Percentiles rank a stretch among this genome's conserved stretches.
Evolutionary conservation across 805 yeast genomes (phyloP).

Genomic region (Suhomyces prunicola): DNA sequence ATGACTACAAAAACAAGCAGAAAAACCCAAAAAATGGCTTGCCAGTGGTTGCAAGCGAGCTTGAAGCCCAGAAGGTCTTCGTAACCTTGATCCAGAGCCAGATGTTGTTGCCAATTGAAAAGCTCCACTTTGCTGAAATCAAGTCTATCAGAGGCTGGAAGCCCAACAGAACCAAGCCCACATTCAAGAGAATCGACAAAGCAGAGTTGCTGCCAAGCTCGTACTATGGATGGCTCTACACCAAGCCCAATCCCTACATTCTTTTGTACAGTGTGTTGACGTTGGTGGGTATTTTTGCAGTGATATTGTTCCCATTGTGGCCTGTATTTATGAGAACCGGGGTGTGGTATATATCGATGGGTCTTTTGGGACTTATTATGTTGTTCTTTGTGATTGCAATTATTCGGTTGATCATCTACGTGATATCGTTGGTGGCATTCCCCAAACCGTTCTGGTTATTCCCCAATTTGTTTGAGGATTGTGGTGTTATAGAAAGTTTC

Average conservation of each 20-base stretch:
- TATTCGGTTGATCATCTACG: slow-evolving; percentile 68
- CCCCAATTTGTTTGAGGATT: slow-evolving; percentile 94
- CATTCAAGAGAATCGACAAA: slow-evolving; percentile 50
- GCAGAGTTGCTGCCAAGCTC: slow-evolving; percentile 62
- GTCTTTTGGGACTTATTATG: slow-evolving; percentile 67
- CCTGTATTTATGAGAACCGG: slow-evolving; percentile 84
- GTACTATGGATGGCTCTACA: slow-evolving; percentile 83
- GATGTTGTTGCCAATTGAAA: slow-evolving; percentile 71
- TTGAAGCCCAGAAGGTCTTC: slow-evolving; percentile 60
- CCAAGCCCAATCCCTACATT: slow-evolving; percentile 66
- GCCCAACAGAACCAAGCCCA: slow-evolving; percentile 64
- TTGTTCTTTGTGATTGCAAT: slow-evolving; percentile 76
- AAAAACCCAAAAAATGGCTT: slow-evolving; percentile 43
- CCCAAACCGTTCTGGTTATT: slow-evolving; percentile 90
- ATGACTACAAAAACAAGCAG: slow-evolving; percentile 59
- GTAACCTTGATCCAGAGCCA: slow-evolving; percentile 68
- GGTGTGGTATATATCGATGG: slow-evolving; percentile 87
- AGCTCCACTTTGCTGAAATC: slow-evolving; percentile 67
- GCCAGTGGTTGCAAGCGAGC: slow-evolving; percentile 44
- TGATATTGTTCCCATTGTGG: slow-evolving; percentile 91
- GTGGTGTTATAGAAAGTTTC: slow-evolving; percentile 90
- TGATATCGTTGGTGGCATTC: slow-evolving; percentile 53
- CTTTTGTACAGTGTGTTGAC: slow-evolving; percentile 62
- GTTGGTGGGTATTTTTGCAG: slow-evolving; percentile 57
- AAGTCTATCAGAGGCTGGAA: slow-evolving; percentile 51